These are phyloP conservation scores for Metarhizium robertsii DNA, from an alignment of 2,329 filamentous ascomycete species.

Conservation along the genomic window DNA sequence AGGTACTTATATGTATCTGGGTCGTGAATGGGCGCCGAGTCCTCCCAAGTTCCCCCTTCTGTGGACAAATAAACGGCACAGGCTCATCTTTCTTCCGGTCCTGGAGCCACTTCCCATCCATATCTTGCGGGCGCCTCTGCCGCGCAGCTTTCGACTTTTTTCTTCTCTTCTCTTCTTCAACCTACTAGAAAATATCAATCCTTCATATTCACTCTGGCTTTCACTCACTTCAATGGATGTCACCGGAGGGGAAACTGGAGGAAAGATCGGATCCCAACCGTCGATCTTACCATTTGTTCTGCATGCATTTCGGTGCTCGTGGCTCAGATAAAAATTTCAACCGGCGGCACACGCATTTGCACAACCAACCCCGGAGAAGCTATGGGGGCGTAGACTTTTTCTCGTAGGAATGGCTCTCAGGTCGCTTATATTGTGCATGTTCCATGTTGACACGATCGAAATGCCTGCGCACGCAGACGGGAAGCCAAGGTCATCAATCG, in stretches of 20 bases:
- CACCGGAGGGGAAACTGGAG: constrained; percentile 63
- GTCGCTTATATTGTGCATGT: no score
- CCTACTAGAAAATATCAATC: constrained; percentile 37
- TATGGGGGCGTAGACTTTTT: background rate
- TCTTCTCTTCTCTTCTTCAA: constrained; percentile 23
- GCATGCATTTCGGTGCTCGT: constrained; percentile 22
- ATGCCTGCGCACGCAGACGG: no score
- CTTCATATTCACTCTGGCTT: constrained; percentile 63
- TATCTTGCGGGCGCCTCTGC: background rate
- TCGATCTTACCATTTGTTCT: constrained; percentile 41
- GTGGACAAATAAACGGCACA: background rate
- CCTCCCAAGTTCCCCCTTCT: background rate
- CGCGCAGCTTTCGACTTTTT: background rate
- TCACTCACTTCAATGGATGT: constrained; percentile 40
- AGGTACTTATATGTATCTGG: no score
- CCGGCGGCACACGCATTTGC: constrained; percentile 21
- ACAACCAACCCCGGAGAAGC: background rate
- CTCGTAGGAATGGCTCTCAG: background rate
- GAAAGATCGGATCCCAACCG: constrained; percentile 43
- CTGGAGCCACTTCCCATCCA: constrained; percentile 3
- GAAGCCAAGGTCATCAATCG: no score
- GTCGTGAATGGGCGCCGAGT: background rate
- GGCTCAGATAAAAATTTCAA: constrained; percentile 25
- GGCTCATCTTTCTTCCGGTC: constrained; percentile 19
- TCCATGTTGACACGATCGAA: no score